Evolutionary conservation across 352 stramenopile species (phyloP), one percentile per base, ranked within the genome.

Genomic region (Pythium volutum): DNA sequence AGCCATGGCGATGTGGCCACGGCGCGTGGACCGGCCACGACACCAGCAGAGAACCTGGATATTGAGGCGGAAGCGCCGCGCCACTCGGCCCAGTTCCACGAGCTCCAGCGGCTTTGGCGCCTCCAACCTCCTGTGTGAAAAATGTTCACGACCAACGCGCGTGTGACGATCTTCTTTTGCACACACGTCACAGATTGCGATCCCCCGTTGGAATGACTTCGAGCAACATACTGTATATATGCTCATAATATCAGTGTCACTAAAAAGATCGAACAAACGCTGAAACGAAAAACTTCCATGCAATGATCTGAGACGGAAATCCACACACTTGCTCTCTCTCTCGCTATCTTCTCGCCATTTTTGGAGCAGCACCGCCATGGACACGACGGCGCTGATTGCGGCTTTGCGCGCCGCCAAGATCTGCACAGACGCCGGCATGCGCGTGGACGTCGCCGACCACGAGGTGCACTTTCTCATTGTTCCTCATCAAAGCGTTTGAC

Each of bases 381-480:
- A 60, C 23, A 16, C 56, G 26, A 33, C 58, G 6, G 47, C 69
- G 5, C 36, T 73, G 14, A 36, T 48, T 18, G 54, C 69, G 18
- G 70, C 69, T 39, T 69, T 76, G 9, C 64, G 64, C 51, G 60
- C 69, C n/a, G 52, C 66, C 33, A 70, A 70, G 43, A 59, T 76
- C 34, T 76, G 60, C 57, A 49, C 59, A 16, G 69, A 67, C n/a
- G 54, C 69, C n/a, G 65, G 18, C 20, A 48, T 73, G 27, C 29
- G 59, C 3, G 59, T 70, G 16, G 69, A 76, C 15, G 42, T 58
- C 20, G 42, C n/a, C 4, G 63, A 70, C 11, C 63, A 70, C 38
- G 25, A 62, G 50, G 50, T 62, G n/a, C 33, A 31, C 50, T 53
- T n/a, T 51, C 23, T 11, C 0, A n/a, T 16, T 34, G 11, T 34